Base-by-base conservation (phyloP, 306 rosid genomes). In the Hippophae rhamnoides region DNA sequence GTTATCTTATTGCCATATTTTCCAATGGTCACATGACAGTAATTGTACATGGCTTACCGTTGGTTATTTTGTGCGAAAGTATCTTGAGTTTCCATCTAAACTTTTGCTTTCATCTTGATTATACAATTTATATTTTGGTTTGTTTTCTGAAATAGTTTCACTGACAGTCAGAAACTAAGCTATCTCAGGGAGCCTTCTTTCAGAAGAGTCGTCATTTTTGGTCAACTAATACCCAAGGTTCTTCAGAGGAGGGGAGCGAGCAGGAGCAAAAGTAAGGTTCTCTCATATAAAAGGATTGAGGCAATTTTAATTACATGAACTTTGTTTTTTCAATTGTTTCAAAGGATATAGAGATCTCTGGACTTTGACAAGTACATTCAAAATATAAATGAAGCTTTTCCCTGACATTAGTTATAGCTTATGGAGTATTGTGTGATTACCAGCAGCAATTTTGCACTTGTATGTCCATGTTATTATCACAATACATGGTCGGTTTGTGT, bases 211-310 rank as follows among this genome's bases (percentile, higher is more conserved):
- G 23, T 56, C 53, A 57, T 25, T 70, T 69, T 67, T 80, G 79
- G 55, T 62, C 85, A 9, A 49, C 65, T 52, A 42, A 53, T 41
- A 58, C 74, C 7, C 54, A 52, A 57, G 47, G 47, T 62, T 27
- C 73, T 31, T 62, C 58, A 27, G 61, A 47, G 23, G 73, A 57
- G 50, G 85, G 60, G 58, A 69, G 23, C 27, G 76, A 69, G 26
- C 43, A 68, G 62, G 38, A 63, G 40, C 61, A 76, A 69, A 57
- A 54, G 85, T 80, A 70, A 69, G 82, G 59, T 49, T 5, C 40
- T 61, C 31, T 66, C 41, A 42, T 47, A 47, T 53, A 8, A 9
- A 7, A 10, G 11, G 8, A 60, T 3, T 59, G 9, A 38, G 10
- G 61, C 43, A 52, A 11, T 52, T 38, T 41, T 3, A 14, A 41